Evolutionary conservation across 1,139 yeast species (phyloP), one percentile per base, ranked within the genome.

Genomic region (Diutina pseudorugosa): DNA sequence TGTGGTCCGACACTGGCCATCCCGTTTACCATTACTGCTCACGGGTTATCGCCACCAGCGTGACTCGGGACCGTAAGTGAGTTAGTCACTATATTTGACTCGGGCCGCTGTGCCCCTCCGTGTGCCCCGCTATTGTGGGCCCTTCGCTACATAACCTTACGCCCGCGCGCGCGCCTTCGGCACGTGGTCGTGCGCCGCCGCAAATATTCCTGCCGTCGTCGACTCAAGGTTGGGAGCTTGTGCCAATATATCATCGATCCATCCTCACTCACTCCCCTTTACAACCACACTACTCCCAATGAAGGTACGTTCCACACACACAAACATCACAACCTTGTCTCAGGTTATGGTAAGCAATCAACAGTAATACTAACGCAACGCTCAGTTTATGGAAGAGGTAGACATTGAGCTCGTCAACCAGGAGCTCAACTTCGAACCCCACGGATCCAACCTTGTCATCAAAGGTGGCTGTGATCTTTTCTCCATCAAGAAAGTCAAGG

Each of bases 391-490:
- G 56, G 98, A 93, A 65, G 95, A 85, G 61, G 85, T 89, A 41
- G 97, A 91, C 62, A 82, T 93, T 30, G 96, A 90, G 65, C 76
- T 85, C 60, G 87, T 93, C 47, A 90, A 90, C 63, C 93, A 91
- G 61, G 86, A 87, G 54, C 80, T 93, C 55, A 85, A 85, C 60
- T 91, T 91, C 65, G 93, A 88, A 59, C 85, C 96, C 4, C 82
- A 83, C 12, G 98, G 94, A 62, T 83, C 91, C 64, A 88, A 84
- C 61, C 78, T 93, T 36, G 80, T 82, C 53, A 68, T 74, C 51
- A 70, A 67, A 53, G 98, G 98, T n/a, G 93, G 95, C 21, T 85
- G 96, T 64, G 99, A 93, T 63, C 74, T 93, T 51, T 93, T 89
- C 65, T 88, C 98, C 1, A 93, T 98, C 1, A 93, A 93, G 63